These are phyloP conservation scores for Lathyrus tuberosus DNA, from an alignment of 306 rosid genomes.

Conservation along the genomic window DNA sequence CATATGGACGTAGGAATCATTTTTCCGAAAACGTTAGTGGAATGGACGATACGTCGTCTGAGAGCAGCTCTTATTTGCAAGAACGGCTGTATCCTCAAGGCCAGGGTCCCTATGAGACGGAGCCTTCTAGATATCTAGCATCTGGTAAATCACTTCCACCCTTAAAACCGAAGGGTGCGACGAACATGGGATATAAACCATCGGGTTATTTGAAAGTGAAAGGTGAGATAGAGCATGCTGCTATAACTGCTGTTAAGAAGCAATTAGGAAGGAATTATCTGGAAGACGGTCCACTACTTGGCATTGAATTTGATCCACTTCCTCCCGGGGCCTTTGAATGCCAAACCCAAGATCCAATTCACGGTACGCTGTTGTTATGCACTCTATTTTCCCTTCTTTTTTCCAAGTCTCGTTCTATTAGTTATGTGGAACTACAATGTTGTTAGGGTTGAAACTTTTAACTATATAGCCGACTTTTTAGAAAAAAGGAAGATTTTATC, in stretches of 20 bases:
- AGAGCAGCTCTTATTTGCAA: slow-evolving; percentile 80
- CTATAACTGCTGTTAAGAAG: slow-evolving; percentile 93
- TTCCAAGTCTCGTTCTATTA: slow-evolving; percentile 21
- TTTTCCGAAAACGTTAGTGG: slow-evolving; percentile 57
- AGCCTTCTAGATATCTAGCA: slow-evolving; percentile 62
- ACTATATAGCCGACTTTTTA: slow-evolving; percentile 2
- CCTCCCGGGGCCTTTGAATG: slow-evolving; percentile 96
- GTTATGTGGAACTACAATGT: slow-evolving; percentile 21
- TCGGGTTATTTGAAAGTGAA: slow-evolving; percentile 96
- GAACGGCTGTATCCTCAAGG: slow-evolving; percentile 65
- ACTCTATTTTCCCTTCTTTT: background rate
- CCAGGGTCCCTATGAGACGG: slow-evolving; percentile 66
- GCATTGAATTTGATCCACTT: slow-evolving; percentile 80
- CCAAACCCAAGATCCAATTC: slow-evolving; percentile 58
- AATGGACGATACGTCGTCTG: slow-evolving; percentile 82
- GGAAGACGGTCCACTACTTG: slow-evolving; percentile 90
- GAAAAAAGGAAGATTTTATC: background rate
- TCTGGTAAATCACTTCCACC: slow-evolving; percentile 65
- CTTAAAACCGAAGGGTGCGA: slow-evolving; percentile 55
- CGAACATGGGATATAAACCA: slow-evolving; percentile 69
- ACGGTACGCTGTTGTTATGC: slow-evolving; percentile 54
- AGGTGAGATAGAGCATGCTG: slow-evolving; percentile 96
- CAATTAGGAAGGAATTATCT: slow-evolving; percentile 75
- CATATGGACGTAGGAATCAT: slow-evolving; percentile 51
- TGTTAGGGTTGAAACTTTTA: slow-evolving; percentile 24